These are phyloP conservation scores for Polytrichum commune DNA, from an alignment of 225 moss, liverwort and hornwort genomes.

Conservation along the genomic window DNA sequence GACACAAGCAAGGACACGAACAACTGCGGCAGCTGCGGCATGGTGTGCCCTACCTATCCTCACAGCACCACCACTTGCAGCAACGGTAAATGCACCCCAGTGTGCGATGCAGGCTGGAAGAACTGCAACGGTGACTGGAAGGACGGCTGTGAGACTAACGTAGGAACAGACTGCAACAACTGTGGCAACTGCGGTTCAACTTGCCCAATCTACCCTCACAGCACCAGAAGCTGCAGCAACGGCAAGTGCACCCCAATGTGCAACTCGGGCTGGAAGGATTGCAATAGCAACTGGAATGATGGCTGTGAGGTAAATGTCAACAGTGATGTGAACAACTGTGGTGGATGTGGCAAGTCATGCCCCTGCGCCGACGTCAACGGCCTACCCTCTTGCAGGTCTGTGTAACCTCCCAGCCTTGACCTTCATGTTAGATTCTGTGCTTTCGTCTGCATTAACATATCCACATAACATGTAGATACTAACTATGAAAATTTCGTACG, in stretches of 20 bases:
- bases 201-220: background rate
- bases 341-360: slow-evolving; percentile 8
- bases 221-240: background rate
- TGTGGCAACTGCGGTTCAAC: background rate
- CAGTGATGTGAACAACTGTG: slow-evolving; percentile 11
- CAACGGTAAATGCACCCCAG: background rate
- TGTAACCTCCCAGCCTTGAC: too few relatives aligned
- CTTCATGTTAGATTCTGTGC: too few relatives aligned
- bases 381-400: too few relatives aligned
- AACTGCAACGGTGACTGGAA: slow-evolving; percentile 14
- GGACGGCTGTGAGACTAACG: slow-evolving; percentile 2
- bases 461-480: too few relatives aligned
- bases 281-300: background rate
- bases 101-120: background rate
- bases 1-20: background rate
- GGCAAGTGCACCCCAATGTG: background rate
- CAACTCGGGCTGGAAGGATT: background rate
- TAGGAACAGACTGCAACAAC: background rate
- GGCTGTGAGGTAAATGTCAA: background rate
- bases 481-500: too few relatives aligned
- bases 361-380: background rate
- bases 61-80: background rate
- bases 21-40: slow-evolving; percentile 7
- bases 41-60: background rate
- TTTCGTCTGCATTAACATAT: too few relatives aligned